phyloP scores from a whole-genome alignment of 371 early-diverging fungal species.

The Encephalitozoon intestinalis region DNA sequence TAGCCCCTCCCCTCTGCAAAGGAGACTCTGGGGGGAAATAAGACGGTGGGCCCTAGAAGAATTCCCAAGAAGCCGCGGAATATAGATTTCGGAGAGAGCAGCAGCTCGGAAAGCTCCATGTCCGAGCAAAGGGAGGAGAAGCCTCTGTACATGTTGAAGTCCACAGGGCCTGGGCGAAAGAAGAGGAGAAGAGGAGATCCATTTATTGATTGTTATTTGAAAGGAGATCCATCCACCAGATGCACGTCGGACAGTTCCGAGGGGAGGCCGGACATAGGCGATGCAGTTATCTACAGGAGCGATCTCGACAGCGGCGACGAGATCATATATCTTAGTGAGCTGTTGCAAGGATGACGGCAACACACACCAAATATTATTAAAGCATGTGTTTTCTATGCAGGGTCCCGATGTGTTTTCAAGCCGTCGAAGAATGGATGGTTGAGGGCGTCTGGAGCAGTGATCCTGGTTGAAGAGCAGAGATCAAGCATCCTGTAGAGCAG shows the following conservation, averaged over 20 bases:
- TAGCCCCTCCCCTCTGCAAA: neutral
- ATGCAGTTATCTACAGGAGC: neutral
- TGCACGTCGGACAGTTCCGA: neutral
- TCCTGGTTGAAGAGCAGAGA: slow-evolving; percentile 50
- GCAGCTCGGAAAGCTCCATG: neutral
- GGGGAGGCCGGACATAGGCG: neutral
- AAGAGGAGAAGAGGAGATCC: neutral
- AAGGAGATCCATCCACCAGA: neutral
- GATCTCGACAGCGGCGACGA: neutral
- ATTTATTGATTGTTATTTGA: neutral
- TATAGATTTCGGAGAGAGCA: neutral
- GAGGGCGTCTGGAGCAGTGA: slow-evolving; percentile 59
- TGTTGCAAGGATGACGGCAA: neutral
- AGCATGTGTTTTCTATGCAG: neutral
- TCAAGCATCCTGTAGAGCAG: slow-evolving; percentile 59
- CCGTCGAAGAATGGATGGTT: slow-evolving; percentile 54
- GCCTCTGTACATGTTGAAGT: neutral
- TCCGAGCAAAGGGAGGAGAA: neutral
- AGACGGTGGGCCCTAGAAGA: neutral
- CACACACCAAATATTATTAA: neutral
- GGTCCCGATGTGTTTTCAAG: neutral
- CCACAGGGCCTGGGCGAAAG: neutral
- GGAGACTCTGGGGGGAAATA: too few relatives aligned
- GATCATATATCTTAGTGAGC: neutral
- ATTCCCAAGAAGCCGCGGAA: neutral